Base-by-base conservation (phyloP, 306 rosid genomes). In the Acacia acuminata region DNA sequence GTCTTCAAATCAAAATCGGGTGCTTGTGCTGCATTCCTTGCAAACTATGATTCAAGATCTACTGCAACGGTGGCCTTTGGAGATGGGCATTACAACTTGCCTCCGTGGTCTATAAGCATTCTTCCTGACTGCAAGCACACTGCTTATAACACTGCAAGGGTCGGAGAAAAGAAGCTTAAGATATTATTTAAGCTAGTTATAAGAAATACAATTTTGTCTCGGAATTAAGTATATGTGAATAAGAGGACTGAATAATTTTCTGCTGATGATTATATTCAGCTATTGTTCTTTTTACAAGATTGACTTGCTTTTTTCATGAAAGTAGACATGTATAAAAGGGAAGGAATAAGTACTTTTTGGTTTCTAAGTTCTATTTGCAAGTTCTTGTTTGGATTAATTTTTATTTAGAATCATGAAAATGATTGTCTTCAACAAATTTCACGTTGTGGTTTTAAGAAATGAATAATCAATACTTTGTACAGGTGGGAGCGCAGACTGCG, bases 91-190 rank as follows among this genome's bases (percentile, higher is more conserved):
- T 94, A 94, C 89, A 94, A 96, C 80, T 77, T 96, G 63, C 99
- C 99, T 75, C 99, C 99, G 50, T 96, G 99, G 99, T 96, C 99
- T 79, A 88, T 94, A 77, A 96, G 99, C 88, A 92, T 96, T 89
- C 99, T 96, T 83, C 99, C 99, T 20, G 94, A 94, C 87, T 96
- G 98, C 90, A 90, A 86, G 85, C 88, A 90, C 87, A 92, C 97
- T 79, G 99, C 92, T 65, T 96, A 92, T 78, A 96, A 96, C 84
- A 96, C 97, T 67, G 99, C 99, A 78, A 96, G 98, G 98, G 99
- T 96, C 85, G 96, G 19, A 20, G 56, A 70, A 83, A 69, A 65
- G 12, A 12, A 71, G 48, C 13, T 71, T n/a, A 42, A 71, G 8
- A 14, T 44, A 45, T 71, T 71, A 45, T 48, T 15, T 44, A 4